Percentiles rank a stretch among this genome's conserved stretches.
These are phyloP conservation scores for Suhomyces coccinellae DNA, from an alignment of 1,139 yeast species.

Conservation along the genomic window DNA sequence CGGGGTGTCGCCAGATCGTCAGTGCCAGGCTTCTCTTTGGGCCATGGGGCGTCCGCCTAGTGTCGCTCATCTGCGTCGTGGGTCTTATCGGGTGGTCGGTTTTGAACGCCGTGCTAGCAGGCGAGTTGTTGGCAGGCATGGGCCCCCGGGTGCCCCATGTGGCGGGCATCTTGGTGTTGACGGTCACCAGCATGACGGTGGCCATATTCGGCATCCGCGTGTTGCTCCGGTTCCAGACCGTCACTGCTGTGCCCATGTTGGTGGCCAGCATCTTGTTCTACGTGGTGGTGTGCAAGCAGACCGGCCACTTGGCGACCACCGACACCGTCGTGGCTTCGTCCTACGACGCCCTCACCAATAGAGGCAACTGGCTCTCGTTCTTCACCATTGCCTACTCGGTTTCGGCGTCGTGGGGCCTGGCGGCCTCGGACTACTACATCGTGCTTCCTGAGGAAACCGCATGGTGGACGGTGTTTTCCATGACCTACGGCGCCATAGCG, in stretches of 20 bases:
- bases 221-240: slow-evolving; percentile 23
- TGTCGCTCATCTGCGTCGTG: slow-evolving; percentile 34
- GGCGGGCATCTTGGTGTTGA: slow-evolving; percentile 35
- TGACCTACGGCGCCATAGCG: slow-evolving; percentile 26
- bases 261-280: slow-evolving; percentile 25
- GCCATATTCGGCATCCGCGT: slow-evolving; percentile 38
- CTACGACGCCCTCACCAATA: slow-evolving; percentile 12
- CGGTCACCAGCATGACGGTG: slow-evolving; percentile 30
- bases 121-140: slow-evolving; percentile 34
- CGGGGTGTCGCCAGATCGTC: slow-evolving; percentile 46
- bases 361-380: slow-evolving; percentile 30
- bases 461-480: slow-evolving; percentile 19
- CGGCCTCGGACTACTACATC: slow-evolving; percentile 31
- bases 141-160: slow-evolving; percentile 24
- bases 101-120: slow-evolving; percentile 42
- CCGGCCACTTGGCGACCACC: slow-evolving; percentile 14
- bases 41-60: slow-evolving; percentile 39
- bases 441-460: slow-evolving; percentile 27
- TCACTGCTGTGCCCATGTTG: slow-evolving; percentile 24
- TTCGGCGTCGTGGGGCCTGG: slow-evolving; percentile 31
- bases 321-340: slow-evolving; percentile 19
- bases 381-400: slow-evolving; percentile 29
- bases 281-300: slow-evolving; percentile 24
- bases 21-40: slow-evolving; percentile 43
- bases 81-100: slow-evolving; percentile 47